Evolutionary conservation across 2,329 filamentous ascomycete species (phyloP), one percentile per base, ranked within the genome.

Genomic region (Lachnum nothofagi): DNA sequence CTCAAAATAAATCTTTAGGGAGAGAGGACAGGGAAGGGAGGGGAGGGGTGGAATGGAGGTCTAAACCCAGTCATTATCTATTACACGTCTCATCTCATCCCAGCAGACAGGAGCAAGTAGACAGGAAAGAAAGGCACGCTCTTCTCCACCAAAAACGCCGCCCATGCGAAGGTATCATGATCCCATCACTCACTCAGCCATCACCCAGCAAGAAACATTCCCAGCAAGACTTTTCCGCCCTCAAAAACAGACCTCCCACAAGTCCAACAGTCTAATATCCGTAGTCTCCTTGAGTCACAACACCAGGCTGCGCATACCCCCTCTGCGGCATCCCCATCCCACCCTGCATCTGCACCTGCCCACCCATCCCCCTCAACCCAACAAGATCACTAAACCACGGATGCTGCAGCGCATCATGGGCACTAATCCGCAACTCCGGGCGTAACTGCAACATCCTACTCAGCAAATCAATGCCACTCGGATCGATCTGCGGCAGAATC

Each of bases 391-490:
- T 80, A 72, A 98, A 98, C 93, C 93, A 98, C 0, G 86, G 88
- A 67, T 98, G 93, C 59, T 85, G 79, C 34, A 97, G 74, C 3
- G 93, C 91, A 55, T 95, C 88, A 44, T 84, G 77, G 2, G 93
- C 93, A 60, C 86, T 91, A 64, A 95, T 87, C 47, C 93, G 82
- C 69, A 95, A 82, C 70, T 98, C 93, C 0, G 93, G 93, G 25
- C 91, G 81, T 46, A 97, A 74, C 67, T 97, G 91, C 24, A 98
- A 80, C 88, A 98, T 95, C 53, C 86, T 80, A 63, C 86, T 84
- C 56, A 98, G 75, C 42, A 98, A 74, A 65, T 95, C 90, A 62
- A 98, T 82, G 7, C 91, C 93, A 9, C 86, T 74, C 16, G 82
- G 82, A 63, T 98, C 93, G 61, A 98, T 89, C 64, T 95, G 88